Evolutionary conservation across 1,284 basidiomycete genomes (phyloP), one percentile per base, ranked within the genome.

Genomic region (Malassezia sympodialis): DNA sequence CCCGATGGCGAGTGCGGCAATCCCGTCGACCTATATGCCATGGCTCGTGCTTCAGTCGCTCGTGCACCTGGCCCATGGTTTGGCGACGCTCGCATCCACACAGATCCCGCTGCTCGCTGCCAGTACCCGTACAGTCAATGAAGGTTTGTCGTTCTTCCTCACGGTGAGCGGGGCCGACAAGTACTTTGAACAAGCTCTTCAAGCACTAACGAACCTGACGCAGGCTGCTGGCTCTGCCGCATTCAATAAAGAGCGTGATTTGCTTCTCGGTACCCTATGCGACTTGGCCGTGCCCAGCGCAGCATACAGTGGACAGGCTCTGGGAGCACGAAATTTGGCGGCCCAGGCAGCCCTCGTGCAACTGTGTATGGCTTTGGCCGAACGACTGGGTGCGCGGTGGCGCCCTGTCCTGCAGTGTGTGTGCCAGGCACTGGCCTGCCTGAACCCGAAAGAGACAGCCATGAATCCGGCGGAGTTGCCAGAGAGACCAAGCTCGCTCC

Each of bases 31-130:
- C 0, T 96, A 98, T 74, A 81, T 90, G 53, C 94, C 91, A 72
- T 83, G 96, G 1, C 82, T 98, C 1, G 86, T 85, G 1, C 80
- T 94, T 0, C 90, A 96, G 68, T 90, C 87, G 62, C 80, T 96
- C 7, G 82, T 87, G 19, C 85, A 88, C 0, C 79, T 98, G 2
- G 88, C 87, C 46, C 88, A 94, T 68, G 89, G 89, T 4, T 85
- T 96, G 56, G 85, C 85, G 0, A n/a, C 12, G 5, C 35, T 34
- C 30, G 27, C 47, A 23, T 19, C 32, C 10, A 21, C 39, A 10
- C 23, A 34, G 6, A 19, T 19, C 19, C 82, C 79, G 32, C 90
- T 96, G 83, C 81, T 93, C 26, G 85, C 85, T 45, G 82, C 81
- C 35, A 86, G 85, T 0, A 93, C 90, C 87, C 90, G 90, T 0